These are phyloP conservation scores for Sechiopsis laciniata DNA, from an alignment of 306 rosid genomes.

Conservation along the genomic window DNA sequence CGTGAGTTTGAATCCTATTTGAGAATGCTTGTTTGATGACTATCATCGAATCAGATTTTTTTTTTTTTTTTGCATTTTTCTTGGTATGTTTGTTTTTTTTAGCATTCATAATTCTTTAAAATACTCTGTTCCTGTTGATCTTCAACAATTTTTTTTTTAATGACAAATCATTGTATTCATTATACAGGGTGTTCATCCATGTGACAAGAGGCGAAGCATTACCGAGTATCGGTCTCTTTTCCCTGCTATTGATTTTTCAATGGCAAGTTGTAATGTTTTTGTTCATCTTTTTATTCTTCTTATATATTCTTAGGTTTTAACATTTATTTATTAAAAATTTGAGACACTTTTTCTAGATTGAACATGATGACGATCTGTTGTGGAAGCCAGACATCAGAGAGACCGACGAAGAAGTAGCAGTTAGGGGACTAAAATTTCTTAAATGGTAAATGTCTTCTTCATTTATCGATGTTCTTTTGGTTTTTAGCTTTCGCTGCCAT, in stretches of 20 bases:
- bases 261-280: conserved; percentile 35
- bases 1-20: neutral
- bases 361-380: conserved; percentile 60
- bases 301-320: neutral
- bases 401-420: conserved; percentile 61
- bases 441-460: conserved; percentile 48
- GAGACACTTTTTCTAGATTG: conserved; percentile 49
- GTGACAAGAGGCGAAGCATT: conserved; percentile 83
- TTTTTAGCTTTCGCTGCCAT: neutral
- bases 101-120: neutral
- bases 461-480: conserved; percentile 13
- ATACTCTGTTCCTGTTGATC: neutral
- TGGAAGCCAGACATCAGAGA: conserved; percentile 79
- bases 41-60: neutral
- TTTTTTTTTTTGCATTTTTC: neutral
- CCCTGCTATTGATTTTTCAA: conserved; percentile 86
- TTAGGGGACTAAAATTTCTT: conserved; percentile 71
- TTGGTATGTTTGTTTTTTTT: neutral
- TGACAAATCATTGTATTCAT: neutral
- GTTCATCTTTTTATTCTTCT: neutral
- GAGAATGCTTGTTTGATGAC: neutral
- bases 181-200: conserved; percentile 81
- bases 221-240: conserved; percentile 59
- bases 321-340: conserved; percentile 18
- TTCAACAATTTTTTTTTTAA: neutral